phyloP scores from a whole-genome alignment of 1,139 yeast genomes.

The Debaryomycetaceae sp. region DNA sequence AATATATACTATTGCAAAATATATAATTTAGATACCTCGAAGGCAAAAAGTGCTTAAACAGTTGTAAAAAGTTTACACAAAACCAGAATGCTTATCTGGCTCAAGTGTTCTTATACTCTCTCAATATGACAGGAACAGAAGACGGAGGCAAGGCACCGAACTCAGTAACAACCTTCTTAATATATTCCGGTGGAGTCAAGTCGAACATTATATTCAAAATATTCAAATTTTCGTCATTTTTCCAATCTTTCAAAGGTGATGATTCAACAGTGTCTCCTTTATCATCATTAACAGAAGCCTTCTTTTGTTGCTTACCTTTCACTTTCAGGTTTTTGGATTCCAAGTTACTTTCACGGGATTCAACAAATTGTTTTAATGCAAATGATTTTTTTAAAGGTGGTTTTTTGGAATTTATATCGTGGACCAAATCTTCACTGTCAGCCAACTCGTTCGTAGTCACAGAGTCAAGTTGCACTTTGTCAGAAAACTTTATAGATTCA shows the following conservation, averaged over 20 bases:
- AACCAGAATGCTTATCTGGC: constrained; percentile 1
- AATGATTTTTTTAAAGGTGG: constrained; percentile 63
- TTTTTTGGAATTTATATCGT: constrained; percentile 41
- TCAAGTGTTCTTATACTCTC: constrained; percentile 75
- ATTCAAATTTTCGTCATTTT: constrained; percentile 58
- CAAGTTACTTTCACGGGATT: constrained; percentile 16
- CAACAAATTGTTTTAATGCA: constrained; percentile 55
- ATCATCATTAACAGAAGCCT: constrained; percentile 12
- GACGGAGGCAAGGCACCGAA: constrained; percentile 96
- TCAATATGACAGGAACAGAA: constrained; percentile 91
- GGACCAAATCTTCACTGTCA: constrained; percentile 71
- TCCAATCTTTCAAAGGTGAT: constrained; percentile 62
- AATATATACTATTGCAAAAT: not conserved
- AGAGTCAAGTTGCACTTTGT: constrained; percentile 92
- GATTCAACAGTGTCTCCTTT: constrained; percentile 8
- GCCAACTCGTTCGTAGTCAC: constrained; percentile 92
- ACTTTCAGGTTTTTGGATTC: constrained; percentile 8
- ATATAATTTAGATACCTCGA: not conserved
- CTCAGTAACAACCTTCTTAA: constrained; percentile 93
- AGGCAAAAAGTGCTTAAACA: constrained; percentile 1
- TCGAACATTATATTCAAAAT: constrained; percentile 87
- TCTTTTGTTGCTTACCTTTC: constrained; percentile 20
- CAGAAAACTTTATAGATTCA: constrained; percentile 92
- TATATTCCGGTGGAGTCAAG: constrained; percentile 89
- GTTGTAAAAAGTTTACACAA: not conserved